Percentiles rank a stretch among this genome's conserved stretches.
Evolutionary conservation across 805 yeast genomes (phyloP).

Genomic region (Wilhelminamyces savonicus): DNA sequence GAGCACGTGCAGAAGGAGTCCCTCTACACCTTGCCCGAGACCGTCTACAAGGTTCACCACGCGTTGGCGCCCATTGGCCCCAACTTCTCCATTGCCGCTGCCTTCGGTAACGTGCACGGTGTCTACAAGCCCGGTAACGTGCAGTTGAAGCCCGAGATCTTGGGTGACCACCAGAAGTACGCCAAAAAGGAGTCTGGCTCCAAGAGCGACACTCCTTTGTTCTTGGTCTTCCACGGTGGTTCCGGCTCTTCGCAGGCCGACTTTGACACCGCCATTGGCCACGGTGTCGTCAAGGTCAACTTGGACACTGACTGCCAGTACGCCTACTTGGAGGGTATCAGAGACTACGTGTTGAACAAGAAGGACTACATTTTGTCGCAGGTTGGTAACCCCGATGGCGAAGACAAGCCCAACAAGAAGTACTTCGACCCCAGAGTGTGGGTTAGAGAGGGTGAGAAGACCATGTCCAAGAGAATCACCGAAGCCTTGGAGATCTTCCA

Average conservation of each 20-base stretch:
- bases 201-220: slow-evolving; percentile 63
- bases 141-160: slow-evolving; percentile 82
- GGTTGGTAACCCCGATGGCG: slow-evolving; percentile 99
- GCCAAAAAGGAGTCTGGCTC: slow-evolving; percentile 64
- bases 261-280: slow-evolving; percentile 82
- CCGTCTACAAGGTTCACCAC: slow-evolving; percentile 85
- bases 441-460: slow-evolving; percentile 99
- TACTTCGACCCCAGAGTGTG: slow-evolving; percentile 99
- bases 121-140: slow-evolving; percentile 99
- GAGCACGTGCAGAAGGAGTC: slow-evolving; percentile 82
- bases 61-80: slow-evolving; percentile 89
- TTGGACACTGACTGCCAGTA: slow-evolving; percentile 98
- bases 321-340: slow-evolving; percentile 94
- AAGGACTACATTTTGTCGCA: slow-evolving; percentile 85
- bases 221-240: slow-evolving; percentile 99
- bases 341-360: slow-evolving; percentile 94
- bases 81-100: slow-evolving; percentile 99
- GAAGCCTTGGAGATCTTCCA: slow-evolving; percentile 85
- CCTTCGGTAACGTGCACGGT: slow-evolving; percentile 99
- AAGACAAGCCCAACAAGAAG: slow-evolving; percentile 99
- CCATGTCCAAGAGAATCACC: slow-evolving; percentile 82
- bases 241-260: slow-evolving; percentile 94
- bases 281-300: slow-evolving; percentile 98
- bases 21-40: slow-evolving; percentile 92
- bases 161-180: slow-evolving; percentile 92